Evolutionary conservation across 169 alveolate species (phyloP).

Genomic region (Babesia sp.): DNA sequence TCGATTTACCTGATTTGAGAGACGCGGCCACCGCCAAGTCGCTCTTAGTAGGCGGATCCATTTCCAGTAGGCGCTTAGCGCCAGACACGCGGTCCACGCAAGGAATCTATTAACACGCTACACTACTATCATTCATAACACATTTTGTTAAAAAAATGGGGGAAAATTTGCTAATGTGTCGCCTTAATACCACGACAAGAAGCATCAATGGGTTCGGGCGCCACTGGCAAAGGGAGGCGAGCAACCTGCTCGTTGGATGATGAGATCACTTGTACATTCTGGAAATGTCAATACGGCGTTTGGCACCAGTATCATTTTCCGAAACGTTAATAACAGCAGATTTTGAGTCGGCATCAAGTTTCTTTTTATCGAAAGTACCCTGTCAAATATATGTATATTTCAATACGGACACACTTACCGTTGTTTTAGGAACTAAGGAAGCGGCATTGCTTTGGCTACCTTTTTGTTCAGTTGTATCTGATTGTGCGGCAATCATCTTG

Average conservation of each 20-base stretch:
- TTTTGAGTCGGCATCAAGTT: conserved; percentile 25
- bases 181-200: too few species aligned
- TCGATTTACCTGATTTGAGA: neutral
- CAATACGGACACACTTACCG: conserved; percentile 27
- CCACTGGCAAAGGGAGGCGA: too few species aligned
- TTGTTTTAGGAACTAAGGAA: conserved; percentile 55
- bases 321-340: conserved; percentile 11
- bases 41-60: neutral
- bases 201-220: too few species aligned
- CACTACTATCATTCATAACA: too few species aligned
- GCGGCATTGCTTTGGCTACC: conserved; percentile 71
- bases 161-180: too few species aligned
- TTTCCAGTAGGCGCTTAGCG: too few species aligned
- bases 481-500: conserved; percentile 36
- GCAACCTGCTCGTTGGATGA: too few species aligned
- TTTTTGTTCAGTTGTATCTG: neutral
- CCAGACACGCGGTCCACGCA: too few species aligned
- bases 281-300: conserved; percentile 35
- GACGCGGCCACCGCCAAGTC: neutral
- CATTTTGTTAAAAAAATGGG: too few species aligned
- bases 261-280: conserved; percentile 32
- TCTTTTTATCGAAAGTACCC: conserved; percentile 56
- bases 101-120: too few species aligned
- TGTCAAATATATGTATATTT: neutral
- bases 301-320: conserved; percentile 16